These are phyloP conservation scores for Maudiozyma bulderi DNA, from an alignment of 805 yeast species.

Conservation along the genomic window DNA sequence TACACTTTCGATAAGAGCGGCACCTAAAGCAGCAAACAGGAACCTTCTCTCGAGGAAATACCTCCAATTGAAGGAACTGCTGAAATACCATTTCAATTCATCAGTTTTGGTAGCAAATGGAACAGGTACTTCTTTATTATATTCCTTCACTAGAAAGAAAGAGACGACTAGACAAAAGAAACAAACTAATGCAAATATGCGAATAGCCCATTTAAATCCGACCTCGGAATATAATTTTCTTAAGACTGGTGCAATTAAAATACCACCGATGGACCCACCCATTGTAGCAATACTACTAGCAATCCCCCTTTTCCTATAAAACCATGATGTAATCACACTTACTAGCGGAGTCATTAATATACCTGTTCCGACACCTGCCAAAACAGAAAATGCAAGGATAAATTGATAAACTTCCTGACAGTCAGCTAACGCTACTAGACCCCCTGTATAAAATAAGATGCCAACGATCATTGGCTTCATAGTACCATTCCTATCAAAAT, in stretches of 20 bases:
- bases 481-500: constrained; percentile 57
- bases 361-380: constrained; percentile 51
- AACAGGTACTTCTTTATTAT: constrained; percentile 23
- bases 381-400: constrained; percentile 46
- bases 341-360: constrained; percentile 52
- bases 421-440: constrained; percentile 49
- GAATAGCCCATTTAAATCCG: constrained; percentile 53
- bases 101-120: constrained; percentile 33
- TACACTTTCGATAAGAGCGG: constrained; percentile 39
- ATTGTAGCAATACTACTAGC: constrained; percentile 43
- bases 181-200: constrained; percentile 43
- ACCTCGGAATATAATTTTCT: constrained; percentile 39
- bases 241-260: constrained; percentile 45
- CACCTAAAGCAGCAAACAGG: constrained; percentile 34
- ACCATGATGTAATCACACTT: constrained; percentile 60
- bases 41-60: constrained; percentile 37
- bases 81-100: constrained; percentile 20
- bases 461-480: constrained; percentile 37
- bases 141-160: constrained; percentile 33
- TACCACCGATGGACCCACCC: constrained; percentile 52
- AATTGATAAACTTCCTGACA: constrained; percentile 50
- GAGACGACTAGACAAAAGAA: constrained; percentile 32
- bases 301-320: constrained; percentile 46
- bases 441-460: constrained; percentile 37
- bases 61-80: constrained; percentile 25